Conservation (phyloP, 2,329 filamentous ascomycete species). For the Bipolaris victoriae region DNA sequence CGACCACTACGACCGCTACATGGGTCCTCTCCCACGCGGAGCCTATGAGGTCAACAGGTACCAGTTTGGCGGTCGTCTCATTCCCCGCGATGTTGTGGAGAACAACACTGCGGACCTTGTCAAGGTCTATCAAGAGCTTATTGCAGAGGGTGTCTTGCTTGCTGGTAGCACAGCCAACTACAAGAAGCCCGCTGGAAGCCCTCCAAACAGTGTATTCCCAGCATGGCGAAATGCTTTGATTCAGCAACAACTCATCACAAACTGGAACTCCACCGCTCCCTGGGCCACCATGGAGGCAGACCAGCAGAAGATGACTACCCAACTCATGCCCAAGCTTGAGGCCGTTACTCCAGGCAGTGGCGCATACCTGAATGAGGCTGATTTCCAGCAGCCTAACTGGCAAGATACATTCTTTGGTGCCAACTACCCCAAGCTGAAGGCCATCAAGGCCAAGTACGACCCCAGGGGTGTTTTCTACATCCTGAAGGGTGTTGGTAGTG, state of each 20-base stretch:
- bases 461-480: conserved; percentile 29
- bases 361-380: conserved; percentile 41
- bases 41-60: conserved; percentile 24
- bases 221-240: conserved; percentile 31
- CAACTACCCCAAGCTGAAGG: conserved; percentile 25
- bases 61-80: conserved; percentile 30
- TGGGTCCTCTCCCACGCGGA: conserved; percentile 37
- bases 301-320: conserved; percentile 25
- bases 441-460: conserved; percentile 35
- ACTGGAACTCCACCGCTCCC: conserved; percentile 26
- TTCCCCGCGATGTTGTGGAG: conserved; percentile 24
- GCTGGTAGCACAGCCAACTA: conserved; percentile 26
- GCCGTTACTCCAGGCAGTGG: conserved; percentile 29
- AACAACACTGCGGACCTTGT: conserved; percentile 24
- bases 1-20: conserved; percentile 33
- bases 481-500: conserved; percentile 29
- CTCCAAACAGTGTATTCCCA: conserved; percentile 32
- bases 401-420: conserved; percentile 31
- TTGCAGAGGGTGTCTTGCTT: conserved; percentile 23
- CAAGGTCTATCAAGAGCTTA: conserved; percentile 21
- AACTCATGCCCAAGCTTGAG: conserved; percentile 34
- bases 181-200: conserved; percentile 16
- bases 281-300: conserved; percentile 18
- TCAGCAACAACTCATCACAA: conserved; percentile 28
- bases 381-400: conserved; percentile 35